Conservation (phyloP, 2,329 filamentous ascomycete genomes). For the Ophiosphaerella narmari region DNA sequence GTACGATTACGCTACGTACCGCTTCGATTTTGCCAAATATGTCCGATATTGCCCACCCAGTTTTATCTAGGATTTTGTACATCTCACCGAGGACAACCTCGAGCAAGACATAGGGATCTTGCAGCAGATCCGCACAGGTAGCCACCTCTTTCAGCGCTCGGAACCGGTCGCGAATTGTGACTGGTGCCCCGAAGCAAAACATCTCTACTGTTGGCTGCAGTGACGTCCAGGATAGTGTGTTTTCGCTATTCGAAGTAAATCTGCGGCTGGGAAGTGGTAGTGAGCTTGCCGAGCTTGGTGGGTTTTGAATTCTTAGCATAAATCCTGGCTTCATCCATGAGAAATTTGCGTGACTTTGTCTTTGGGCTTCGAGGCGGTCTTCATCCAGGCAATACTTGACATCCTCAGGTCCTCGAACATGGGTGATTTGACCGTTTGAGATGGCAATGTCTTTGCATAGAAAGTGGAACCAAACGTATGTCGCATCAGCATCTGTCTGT, state of each 20-base stretch:
- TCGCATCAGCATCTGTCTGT: conserved; percentile 17
- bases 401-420: neutral
- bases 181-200: conserved; percentile 35
- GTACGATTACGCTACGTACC: conserved; percentile 12
- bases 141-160: conserved; percentile 11
- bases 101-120: conserved; percentile 40
- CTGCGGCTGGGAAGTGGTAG: conserved; percentile 10
- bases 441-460: conserved; percentile 31
- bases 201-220: conserved; percentile 20
- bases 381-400: neutral
- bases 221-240: conserved; percentile 3
- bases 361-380: conserved; percentile 1
- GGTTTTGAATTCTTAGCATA: conserved; percentile 23
- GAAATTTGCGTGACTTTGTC: conserved; percentile 27
- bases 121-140: conserved; percentile 24
- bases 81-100: conserved; percentile 39
- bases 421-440: conserved; percentile 10
- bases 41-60: conserved; percentile 33
- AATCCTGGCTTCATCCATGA: conserved; percentile 33
- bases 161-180: conserved; percentile 19
- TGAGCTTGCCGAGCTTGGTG: neutral
- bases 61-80: conserved; percentile 34
- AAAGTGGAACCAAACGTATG: conserved; percentile 36
- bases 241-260: conserved; percentile 18
- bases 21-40: conserved; percentile 40